phyloP scores from a whole-genome alignment of 495 filamentous ascomycete species.

The Lasiosphaeria hispida region DNA sequence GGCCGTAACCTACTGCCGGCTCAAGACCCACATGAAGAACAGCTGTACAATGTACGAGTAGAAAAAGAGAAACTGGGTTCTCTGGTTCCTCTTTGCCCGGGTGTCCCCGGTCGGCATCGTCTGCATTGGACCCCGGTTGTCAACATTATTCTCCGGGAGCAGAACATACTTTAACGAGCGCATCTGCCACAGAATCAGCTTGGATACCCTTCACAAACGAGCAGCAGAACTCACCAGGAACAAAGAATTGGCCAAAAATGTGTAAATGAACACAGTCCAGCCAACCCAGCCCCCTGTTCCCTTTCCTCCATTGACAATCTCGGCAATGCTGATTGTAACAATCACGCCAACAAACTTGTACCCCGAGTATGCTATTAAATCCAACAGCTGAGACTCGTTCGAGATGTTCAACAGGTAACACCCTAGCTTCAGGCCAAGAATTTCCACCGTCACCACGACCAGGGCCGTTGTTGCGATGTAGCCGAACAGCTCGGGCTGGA shows the following conservation, averaged over 20 bases:
- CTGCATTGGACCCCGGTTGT: conserved; percentile 67
- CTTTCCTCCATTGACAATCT: conserved; percentile 69
- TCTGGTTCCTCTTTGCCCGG: conserved; percentile 78
- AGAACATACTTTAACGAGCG: conserved; percentile 94
- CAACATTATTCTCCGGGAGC: conserved; percentile 74
- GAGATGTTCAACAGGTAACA: conserved; percentile 91
- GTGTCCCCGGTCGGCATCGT: conserved; percentile 61
- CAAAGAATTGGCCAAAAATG: conserved; percentile 89
- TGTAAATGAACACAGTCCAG: conserved; percentile 87
- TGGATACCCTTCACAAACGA: background rate
- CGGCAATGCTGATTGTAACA: conserved; percentile 72
- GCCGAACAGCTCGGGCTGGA: conserved; percentile 90
- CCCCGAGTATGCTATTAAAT: conserved; percentile 91
- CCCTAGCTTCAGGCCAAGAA: conserved; percentile 83
- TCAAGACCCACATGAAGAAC: conserved; percentile 92
- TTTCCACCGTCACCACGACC: conserved; percentile 79
- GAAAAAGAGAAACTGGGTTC: conserved; percentile 92
- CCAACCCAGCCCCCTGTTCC: conserved; percentile 83
- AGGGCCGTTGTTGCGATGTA: conserved; percentile 82
- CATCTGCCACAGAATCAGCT: conserved; percentile 55
- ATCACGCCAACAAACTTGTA: conserved; percentile 99
- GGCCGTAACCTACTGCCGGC: conserved; percentile 27
- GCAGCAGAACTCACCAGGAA: conserved; percentile 68
- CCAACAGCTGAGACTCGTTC: conserved; percentile 80
- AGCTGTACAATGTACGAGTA: conserved; percentile 95